Base-by-base conservation (phyloP, 805 yeast genomes). In the Schizosaccharomyces japonicus region DNA sequence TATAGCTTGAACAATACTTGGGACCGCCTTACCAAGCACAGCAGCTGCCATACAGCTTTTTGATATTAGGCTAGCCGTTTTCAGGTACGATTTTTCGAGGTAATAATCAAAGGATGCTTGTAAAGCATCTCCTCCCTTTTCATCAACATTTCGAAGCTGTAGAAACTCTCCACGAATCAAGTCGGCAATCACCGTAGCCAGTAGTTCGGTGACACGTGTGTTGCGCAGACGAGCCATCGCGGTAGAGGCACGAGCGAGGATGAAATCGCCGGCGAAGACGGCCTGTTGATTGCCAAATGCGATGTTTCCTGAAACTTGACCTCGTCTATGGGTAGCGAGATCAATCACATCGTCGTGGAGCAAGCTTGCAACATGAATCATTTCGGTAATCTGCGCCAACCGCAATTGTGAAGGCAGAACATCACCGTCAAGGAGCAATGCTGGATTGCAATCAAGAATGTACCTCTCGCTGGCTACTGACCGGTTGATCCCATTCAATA, bases 251-350 rank as follows among this genome's bases (percentile, higher is more conserved):
- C 98, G 71, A 15, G 95, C 98, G 44, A 90, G 71, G 50, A 90
- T 62, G 63, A 90, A 90, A 64, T 90, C 98, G 42, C 98, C 98
- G 0, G 95, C 96, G 49, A 90, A 68, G 36, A 90, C 84, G 5
- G 98, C 93, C 95, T 90, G 85, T 58, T 90, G 90, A 64, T 90
- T 90, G 27, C 92, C 81, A 63, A 85, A 90, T 6, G 95, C 95
- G 50, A 78, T 70, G 63, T 90, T 90, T 0, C 95, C 96, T 52
- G 81, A 74, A 21, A 92, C 92, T 57, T 81, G 71, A 40, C 94
- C 93, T 53, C 98, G 70, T 59, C 98, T 70, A 30, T 87, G 72
- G 57, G 81, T 95, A 44, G 76, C 69, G 57, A 71, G 68, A 63
- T 90, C 98, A 56, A 90, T 87, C 51, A 90, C 98, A 61, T 90